Base-by-base conservation (phyloP, 352 stramenopile genomes). In the Saprolegnia parasitica region DNA sequence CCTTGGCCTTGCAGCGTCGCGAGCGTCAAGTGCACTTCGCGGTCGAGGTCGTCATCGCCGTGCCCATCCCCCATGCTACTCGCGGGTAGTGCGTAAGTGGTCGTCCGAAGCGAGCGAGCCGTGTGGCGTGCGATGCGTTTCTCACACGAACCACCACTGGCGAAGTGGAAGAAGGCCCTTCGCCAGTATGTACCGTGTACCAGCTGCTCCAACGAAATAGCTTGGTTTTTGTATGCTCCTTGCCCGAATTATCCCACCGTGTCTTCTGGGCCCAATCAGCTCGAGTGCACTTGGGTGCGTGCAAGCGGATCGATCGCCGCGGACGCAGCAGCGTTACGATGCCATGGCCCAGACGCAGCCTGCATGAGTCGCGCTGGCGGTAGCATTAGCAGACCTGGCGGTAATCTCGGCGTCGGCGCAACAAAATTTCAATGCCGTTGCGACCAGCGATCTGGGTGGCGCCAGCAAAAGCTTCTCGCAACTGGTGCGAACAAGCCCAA, bases 1-100 rank as follows among this genome's bases (percentile, higher is more conserved):
- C 63, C 63, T 42, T 70, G 63, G 18, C 63, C 63, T 70, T 70
- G 42, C 16, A 52, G 21, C 46, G 55, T 63, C 20, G 47, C 45
- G 20, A 70, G 40, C 13, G 63, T 37, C 37, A 42, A 26, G 8
- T 58, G 13, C 1, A 68, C 45, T 40, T 68, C 62, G 42, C 16
- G 9, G 9, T 56, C 21, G 37, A 67, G 60, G 13, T 56, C 60
- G 20, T 32, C 21, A 5, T 56, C 60, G 20, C 16, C 21, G 35
- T 60, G 52, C 52, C 52, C 52, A 60, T 60, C 52, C 52, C 52
- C 52, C 52, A 60, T 60, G 52, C 52, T 60, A 35, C 29, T 35
- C 29, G n/a, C n/a, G n/a, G 29, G 29, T 35, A 29, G 47, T 60
- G 24, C 52, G 13, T 16, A 60, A 60, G 52, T 60, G 52, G 18